phyloP scores from a whole-genome alignment of 352 stramenopile species.

The Thraustochytrium sp. region DNA sequence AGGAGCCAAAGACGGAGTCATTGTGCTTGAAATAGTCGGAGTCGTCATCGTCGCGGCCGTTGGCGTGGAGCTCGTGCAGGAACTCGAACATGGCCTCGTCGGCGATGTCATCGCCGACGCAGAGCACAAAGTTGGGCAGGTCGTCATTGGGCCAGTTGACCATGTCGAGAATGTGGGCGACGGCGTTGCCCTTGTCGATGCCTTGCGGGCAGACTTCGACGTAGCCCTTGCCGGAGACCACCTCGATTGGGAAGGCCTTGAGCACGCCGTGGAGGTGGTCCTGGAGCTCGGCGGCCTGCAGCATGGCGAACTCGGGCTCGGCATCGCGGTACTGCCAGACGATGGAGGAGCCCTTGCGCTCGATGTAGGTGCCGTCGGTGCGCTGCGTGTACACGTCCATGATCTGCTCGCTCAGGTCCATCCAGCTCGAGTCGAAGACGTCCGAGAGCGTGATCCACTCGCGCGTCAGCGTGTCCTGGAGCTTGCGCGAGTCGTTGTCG shows the following conservation, averaged over 20 bases:
- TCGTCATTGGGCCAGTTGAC: slow-evolving; percentile 53
- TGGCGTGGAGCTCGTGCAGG: slow-evolving; percentile 31
- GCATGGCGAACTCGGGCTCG: slow-evolving; percentile 95
- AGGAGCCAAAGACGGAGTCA: background rate
- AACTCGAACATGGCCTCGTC: slow-evolving; percentile 96
- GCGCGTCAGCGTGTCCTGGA: background rate
- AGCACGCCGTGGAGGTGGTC: slow-evolving; percentile 93
- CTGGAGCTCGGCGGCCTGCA: slow-evolving; percentile 96
- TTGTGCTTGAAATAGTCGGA: background rate
- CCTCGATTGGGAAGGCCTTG: slow-evolving; percentile 89
- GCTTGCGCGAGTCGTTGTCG: slow-evolving; percentile 55
- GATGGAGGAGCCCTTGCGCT: slow-evolving; percentile 95
- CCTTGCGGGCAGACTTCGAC: slow-evolving; percentile 96
- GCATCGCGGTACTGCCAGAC: slow-evolving; percentile 98
- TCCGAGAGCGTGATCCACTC: slow-evolving; percentile 53
- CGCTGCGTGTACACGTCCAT: slow-evolving; percentile 98
- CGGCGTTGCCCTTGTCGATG: slow-evolving; percentile 96
- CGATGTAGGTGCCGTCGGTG: slow-evolving; percentile 98
- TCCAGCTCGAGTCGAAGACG: slow-evolving; percentile 88
- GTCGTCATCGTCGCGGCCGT: slow-evolving; percentile 19
- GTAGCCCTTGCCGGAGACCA: slow-evolving; percentile 85
- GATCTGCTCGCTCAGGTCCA: slow-evolving; percentile 89
- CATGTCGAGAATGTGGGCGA: slow-evolving; percentile 83
- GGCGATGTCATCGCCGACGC: slow-evolving; percentile 93
- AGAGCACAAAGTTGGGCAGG: slow-evolving; percentile 90